These are phyloP conservation scores for Populus tomentosa DNA, from an alignment of 441 rosid species.

Conservation along the genomic window DNA sequence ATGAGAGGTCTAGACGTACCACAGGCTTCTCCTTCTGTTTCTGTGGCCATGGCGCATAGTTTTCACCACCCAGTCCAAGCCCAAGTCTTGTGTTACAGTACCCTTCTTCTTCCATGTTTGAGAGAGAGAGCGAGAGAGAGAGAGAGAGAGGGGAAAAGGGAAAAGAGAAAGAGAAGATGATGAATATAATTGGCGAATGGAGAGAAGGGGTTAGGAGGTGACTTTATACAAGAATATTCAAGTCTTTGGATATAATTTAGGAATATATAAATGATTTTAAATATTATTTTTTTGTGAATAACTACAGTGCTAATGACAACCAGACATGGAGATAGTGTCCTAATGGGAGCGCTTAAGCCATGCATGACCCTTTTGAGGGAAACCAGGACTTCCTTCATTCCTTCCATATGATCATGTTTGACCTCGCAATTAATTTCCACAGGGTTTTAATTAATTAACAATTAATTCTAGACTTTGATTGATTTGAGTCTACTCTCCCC, in stretches of 20 bases:
- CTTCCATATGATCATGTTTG: not conserved
- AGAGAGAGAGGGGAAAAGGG: not conserved
- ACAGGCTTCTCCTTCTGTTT: constrained; percentile 2
- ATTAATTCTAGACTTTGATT: not conserved
- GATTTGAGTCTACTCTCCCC: not conserved
- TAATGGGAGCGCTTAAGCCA: constrained; percentile 19
- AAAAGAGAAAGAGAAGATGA: not conserved
- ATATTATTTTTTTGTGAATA: not conserved
- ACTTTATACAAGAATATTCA: constrained; percentile 7
- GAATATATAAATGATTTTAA: not conserved
- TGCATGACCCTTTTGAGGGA: constrained; percentile 20
- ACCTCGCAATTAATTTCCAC: not conserved
- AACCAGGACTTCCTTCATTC: constrained; percentile 19
- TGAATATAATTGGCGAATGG: not conserved
- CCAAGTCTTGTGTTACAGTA: constrained; percentile 14
- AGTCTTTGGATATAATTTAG: constrained; percentile 17
- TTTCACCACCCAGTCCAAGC: constrained; percentile 21
- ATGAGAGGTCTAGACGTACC: constrained; percentile 29
- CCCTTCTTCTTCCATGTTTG: constrained; percentile 16
- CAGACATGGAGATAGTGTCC: not conserved
- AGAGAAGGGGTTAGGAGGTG: not conserved
- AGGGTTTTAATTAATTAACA: not conserved
- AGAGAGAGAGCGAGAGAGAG: not conserved
- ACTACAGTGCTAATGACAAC: not conserved
- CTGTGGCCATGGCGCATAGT: not conserved